Evolutionary conservation across 805 yeast species (phyloP).

Genomic region (Sugiyamaella valdiviana): DNA sequence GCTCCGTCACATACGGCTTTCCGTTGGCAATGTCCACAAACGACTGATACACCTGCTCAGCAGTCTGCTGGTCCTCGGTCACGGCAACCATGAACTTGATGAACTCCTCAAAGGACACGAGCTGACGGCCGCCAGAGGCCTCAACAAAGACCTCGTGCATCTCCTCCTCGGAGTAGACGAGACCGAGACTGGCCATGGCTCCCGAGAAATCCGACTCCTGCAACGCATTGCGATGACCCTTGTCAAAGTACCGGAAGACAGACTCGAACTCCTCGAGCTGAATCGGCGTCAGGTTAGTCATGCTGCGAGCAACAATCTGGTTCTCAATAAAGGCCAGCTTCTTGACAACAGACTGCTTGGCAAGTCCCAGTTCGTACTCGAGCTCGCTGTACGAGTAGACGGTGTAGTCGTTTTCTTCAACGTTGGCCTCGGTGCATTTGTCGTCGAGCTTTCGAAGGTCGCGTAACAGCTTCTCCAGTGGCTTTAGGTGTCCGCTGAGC

Average conservation of each 20-base stretch:
- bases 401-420: slow-evolving; percentile 36
- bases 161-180: slow-evolving; percentile 33
- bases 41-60: slow-evolving; percentile 35
- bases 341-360: slow-evolving; percentile 35
- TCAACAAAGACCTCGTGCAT: slow-evolving; percentile 35
- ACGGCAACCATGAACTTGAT: slow-evolving; percentile 36
- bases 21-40: slow-evolving; percentile 39
- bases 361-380: slow-evolving; percentile 34
- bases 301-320: slow-evolving; percentile 35
- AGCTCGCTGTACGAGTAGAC: slow-evolving; percentile 35
- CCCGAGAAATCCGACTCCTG: slow-evolving; percentile 39
- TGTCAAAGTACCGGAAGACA: slow-evolving; percentile 39
- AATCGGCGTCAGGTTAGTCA: slow-evolving; percentile 32
- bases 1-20: slow-evolving; percentile 34
- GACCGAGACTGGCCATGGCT: slow-evolving; percentile 40
- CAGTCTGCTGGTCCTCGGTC: slow-evolving; percentile 35
- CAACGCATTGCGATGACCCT: slow-evolving; percentile 34
- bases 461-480: slow-evolving; percentile 29
- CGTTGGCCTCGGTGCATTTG: slow-evolving; percentile 31
- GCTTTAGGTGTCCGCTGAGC: slow-evolving; percentile 33
- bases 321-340: slow-evolving; percentile 39
- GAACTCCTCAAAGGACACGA: slow-evolving; percentile 29
- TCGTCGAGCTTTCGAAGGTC: slow-evolving; percentile 27
- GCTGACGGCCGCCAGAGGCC: slow-evolving; percentile 23
- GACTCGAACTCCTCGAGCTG: slow-evolving; percentile 41